phyloP scores from a whole-genome alignment of 441 rosid species.

The Erodium trifolium region DNA sequence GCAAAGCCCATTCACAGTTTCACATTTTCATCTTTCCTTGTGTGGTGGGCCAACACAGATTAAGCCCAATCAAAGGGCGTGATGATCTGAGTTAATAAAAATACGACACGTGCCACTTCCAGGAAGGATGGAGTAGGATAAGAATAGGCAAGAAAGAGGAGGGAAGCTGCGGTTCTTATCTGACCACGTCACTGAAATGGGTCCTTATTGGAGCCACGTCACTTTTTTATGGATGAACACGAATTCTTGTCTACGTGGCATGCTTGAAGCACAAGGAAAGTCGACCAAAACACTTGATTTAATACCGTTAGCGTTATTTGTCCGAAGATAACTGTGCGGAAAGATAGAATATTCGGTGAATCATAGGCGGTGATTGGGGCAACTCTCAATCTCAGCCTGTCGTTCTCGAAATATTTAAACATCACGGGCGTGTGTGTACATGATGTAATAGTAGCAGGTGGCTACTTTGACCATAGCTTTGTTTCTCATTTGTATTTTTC shows the following conservation, averaged over 20 bases:
- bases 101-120: neutral
- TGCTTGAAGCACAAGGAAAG: neutral
- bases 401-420: no score
- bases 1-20: neutral
- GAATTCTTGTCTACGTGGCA: neutral
- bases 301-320: no score
- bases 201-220: neutral
- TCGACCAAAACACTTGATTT: no score
- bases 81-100: no score
- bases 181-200: neutral
- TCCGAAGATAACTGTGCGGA: no score
- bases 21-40: neutral
- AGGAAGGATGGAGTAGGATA: neutral
- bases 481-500: neutral
- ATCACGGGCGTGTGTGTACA: neutral
- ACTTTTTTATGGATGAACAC: neutral
- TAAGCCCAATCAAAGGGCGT: neutral
- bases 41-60: neutral
- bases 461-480: neutral
- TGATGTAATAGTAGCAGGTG: neutral
- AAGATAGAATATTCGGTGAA: no score
- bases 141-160: neutral
- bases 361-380: no score
- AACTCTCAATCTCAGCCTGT: no score
- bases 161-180: neutral